These are phyloP conservation scores for Daldinia caldariorum DNA, from an alignment of 495 filamentous ascomycete species.

Conservation along the genomic window DNA sequence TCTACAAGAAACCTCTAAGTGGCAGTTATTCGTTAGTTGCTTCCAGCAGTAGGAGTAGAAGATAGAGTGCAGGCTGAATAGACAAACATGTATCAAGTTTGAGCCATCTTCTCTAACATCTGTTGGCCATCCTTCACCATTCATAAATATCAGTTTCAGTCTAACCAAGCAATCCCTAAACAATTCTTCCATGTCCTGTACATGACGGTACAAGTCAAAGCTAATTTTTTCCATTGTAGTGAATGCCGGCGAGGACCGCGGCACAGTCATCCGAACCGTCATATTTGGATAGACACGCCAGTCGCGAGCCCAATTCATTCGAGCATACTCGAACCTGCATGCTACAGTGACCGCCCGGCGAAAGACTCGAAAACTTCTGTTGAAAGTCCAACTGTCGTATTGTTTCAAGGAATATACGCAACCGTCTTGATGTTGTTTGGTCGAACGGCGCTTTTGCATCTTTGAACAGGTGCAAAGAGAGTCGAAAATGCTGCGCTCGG, in stretches of 20 bases:
- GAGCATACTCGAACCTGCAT: conserved; percentile 13
- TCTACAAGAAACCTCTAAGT: too few species aligned
- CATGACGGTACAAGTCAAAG: too few species aligned
- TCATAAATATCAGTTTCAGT: conserved; percentile 7
- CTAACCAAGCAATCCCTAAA: conserved; percentile 1
- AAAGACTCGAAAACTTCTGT: conserved; percentile 1
- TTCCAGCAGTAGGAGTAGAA: too few species aligned
- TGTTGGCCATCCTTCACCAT: conserved; percentile 23
- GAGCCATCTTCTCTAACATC: background rate
- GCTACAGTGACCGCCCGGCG: background rate
- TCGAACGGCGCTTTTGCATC: background rate
- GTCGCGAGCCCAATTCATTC: conserved; percentile 4
- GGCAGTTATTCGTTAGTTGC: background rate
- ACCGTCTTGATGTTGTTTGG: conserved; percentile 7
- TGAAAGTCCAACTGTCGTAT: conserved; percentile 9
- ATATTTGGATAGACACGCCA: conserved; percentile 21
- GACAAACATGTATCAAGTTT: conserved; percentile 19
- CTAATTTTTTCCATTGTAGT: background rate
- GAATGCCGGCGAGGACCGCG: conserved; percentile 5
- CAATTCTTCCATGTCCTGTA: background rate
- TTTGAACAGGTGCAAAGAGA: conserved; percentile 15
- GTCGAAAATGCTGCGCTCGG: background rate
- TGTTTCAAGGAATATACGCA: conserved; percentile 14
- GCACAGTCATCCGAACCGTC: conserved; percentile 13
- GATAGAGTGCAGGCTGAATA: background rate